A percentile compares a stretch with the other conserved stretches of the same genome.
Evolutionary conservation across 495 filamentous ascomycete genomes (phyloP).

Genomic region (Aspergillus mulundensis): DNA sequence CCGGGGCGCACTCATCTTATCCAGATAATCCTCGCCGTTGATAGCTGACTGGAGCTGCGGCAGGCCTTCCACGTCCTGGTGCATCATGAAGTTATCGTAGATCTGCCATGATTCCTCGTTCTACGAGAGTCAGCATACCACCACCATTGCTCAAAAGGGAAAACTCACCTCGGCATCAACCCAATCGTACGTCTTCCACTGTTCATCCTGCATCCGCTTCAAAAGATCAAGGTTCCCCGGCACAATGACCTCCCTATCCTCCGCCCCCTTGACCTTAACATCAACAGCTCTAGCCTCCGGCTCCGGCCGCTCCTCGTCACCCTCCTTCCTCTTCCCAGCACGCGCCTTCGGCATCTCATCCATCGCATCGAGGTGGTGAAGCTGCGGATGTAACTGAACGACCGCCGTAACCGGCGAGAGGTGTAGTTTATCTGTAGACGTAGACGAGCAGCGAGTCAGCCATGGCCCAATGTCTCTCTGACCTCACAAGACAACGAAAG

Average conservation of each 20-base stretch:
- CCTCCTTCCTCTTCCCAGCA: slow-evolving; percentile 36
- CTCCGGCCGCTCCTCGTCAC: slow-evolving; percentile 43
- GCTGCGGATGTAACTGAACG: slow-evolving; percentile 69
- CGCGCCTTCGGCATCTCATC: slow-evolving; percentile 44
- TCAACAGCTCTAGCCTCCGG: slow-evolving; percentile 61
- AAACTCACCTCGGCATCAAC: slow-evolving; percentile 59
- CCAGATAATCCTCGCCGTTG: slow-evolving; percentile 56
- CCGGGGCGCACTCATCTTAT: slow-evolving; percentile 60
- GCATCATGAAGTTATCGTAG: slow-evolving; percentile 58
- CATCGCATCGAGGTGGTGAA: slow-evolving; percentile 69
- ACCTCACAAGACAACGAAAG: too few species aligned
- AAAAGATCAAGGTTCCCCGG: slow-evolving; percentile 53
- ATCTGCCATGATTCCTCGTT: slow-evolving; percentile 57
- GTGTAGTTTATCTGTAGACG: slow-evolving; percentile 55
- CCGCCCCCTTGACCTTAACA: slow-evolving; percentile 60
- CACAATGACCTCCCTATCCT: slow-evolving; percentile 49
- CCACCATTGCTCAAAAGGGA: neutral
- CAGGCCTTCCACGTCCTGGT: slow-evolving; percentile 45
- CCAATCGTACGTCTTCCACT: slow-evolving; percentile 62
- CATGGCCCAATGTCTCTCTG: too few species aligned
- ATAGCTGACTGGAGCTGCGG: slow-evolving; percentile 52
- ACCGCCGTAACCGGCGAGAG: slow-evolving; percentile 64
- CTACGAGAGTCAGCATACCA: slow-evolving; percentile 29
- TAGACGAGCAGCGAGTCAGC: neutral
- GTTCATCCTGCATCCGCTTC: slow-evolving; percentile 61